Evolutionary conservation across 1,139 yeast genomes (phyloP).

Genomic region (Diutina sp.): DNA sequence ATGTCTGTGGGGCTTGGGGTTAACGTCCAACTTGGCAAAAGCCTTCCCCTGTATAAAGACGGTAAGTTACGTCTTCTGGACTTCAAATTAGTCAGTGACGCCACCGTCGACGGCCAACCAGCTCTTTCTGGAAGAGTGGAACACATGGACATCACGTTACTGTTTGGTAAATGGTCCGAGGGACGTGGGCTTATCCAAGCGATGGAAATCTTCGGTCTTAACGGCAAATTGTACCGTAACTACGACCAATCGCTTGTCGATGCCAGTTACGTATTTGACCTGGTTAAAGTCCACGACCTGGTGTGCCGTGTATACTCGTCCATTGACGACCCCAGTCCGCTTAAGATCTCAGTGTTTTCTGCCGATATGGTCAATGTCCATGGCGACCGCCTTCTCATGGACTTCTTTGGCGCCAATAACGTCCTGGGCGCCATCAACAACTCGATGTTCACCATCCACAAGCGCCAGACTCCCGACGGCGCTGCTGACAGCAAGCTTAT

Average conservation of each 20-base stretch:
- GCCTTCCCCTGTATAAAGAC: neutral
- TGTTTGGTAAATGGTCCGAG: slow-evolving; percentile 57
- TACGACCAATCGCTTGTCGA: slow-evolving; percentile 12
- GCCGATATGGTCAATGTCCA: slow-evolving; percentile 52
- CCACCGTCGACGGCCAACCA: slow-evolving; percentile 9
- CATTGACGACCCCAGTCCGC: slow-evolving; percentile 16
- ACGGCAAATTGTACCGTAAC: slow-evolving; percentile 29
- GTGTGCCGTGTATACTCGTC: slow-evolving; percentile 26
- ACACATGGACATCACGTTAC: slow-evolving; percentile 43
- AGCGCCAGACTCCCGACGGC: slow-evolving; percentile 21
- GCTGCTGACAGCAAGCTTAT: slow-evolving; percentile 28
- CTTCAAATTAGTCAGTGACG: neutral
- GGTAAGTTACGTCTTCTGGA: neutral
- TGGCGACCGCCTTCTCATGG: slow-evolving; percentile 45
- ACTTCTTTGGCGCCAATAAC: slow-evolving; percentile 55
- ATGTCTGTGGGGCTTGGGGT: slow-evolving; percentile 1
- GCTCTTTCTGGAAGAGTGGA: slow-evolving; percentile 32
- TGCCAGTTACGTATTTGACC: slow-evolving; percentile 34
- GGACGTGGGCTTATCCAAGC: slow-evolving; percentile 56
- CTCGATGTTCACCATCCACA: slow-evolving; percentile 63
- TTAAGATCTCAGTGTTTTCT: slow-evolving; percentile 46
- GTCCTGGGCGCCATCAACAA: slow-evolving; percentile 65
- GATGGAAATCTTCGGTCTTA: slow-evolving; percentile 48
- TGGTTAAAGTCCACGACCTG: slow-evolving; percentile 44
- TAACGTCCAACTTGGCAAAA: neutral